Evolutionary conservation across 2,329 filamentous ascomycete genomes (phyloP).

Genomic region (Pseudogymnoascus verrucosus): DNA sequence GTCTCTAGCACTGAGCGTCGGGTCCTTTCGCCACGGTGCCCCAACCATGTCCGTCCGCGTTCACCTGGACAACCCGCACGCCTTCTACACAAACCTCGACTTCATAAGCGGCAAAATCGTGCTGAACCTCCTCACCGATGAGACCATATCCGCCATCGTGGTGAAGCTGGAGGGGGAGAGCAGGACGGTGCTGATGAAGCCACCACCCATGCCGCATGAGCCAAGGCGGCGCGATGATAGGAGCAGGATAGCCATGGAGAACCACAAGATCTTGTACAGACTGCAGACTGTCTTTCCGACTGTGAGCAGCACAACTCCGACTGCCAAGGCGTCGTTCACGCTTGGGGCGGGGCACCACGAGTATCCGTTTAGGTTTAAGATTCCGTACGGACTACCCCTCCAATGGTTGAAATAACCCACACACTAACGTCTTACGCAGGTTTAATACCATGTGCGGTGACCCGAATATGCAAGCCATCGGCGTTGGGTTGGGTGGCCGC

Average conservation of each 20-base stretch:
- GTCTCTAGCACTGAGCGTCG: not conserved
- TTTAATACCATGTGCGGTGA: slow-evolving; percentile 60
- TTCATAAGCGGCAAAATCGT: slow-evolving; percentile 55
- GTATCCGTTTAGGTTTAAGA: slow-evolving; percentile 72
- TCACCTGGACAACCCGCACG: slow-evolving; percentile 55
- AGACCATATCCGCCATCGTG: slow-evolving; percentile 63
- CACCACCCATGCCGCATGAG: slow-evolving; percentile 12
- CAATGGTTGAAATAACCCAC: slow-evolving; percentile 14
- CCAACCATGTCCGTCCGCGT: slow-evolving; percentile 56
- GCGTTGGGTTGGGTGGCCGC: slow-evolving; percentile 46
- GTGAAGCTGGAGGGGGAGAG: slow-evolving; percentile 81
- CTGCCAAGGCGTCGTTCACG: slow-evolving; percentile 39
- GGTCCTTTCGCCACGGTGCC: not conserved
- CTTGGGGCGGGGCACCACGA: slow-evolving; percentile 63
- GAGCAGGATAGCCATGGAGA: slow-evolving; percentile 41
- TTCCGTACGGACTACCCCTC: slow-evolving; percentile 34
- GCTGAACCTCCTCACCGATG: slow-evolving; percentile 53
- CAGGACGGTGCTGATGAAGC: slow-evolving; percentile 44
- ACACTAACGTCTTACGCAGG: not conserved
- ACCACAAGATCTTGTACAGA: slow-evolving; percentile 68
- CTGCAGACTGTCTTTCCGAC: slow-evolving; percentile 63
- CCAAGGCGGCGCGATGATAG: slow-evolving; percentile 17
- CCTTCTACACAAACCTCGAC: slow-evolving; percentile 76
- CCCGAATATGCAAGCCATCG: slow-evolving; percentile 44
- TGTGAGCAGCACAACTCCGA: slow-evolving; percentile 25